Evolutionary conservation across 1,284 basidiomycete genomes (phyloP).

Genomic region (Malassezia caprae): DNA sequence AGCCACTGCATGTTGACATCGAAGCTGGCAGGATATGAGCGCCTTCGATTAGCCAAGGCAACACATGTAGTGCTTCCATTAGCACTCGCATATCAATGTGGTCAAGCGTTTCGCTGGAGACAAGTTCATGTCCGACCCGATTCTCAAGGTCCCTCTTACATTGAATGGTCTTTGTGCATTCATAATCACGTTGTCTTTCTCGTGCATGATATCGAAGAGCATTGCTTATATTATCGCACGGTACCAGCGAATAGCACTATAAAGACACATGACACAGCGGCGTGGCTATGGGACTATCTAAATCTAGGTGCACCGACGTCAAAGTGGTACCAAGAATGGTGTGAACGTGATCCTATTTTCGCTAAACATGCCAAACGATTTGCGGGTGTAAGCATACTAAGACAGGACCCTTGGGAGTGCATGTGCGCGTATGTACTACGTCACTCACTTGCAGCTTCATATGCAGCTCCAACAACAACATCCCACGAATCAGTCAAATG

Average conservation of each 20-base stretch:
- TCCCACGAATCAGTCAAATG: slow-evolving; percentile 46
- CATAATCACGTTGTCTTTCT: slow-evolving; percentile 42
- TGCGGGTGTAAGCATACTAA: slow-evolving; percentile 59
- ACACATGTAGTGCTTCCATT: slow-evolving; percentile 33
- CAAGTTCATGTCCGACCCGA: slow-evolving; percentile 23
- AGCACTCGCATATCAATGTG: slow-evolving; percentile 43
- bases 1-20: not conserved
- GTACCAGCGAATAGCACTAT: slow-evolving; percentile 15
- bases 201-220: slow-evolving; percentile 31
- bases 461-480: slow-evolving; percentile 96
- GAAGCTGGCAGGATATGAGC: slow-evolving; percentile 6
- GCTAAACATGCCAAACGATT: slow-evolving; percentile 57
- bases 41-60: not conserved
- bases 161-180: slow-evolving; percentile 43
- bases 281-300: slow-evolving; percentile 79
- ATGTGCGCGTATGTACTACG: slow-evolving; percentile 25
- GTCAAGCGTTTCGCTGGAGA: slow-evolving; percentile 46
- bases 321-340: slow-evolving; percentile 71
- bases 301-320: slow-evolving; percentile 68
- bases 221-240: slow-evolving; percentile 34
- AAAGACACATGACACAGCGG: slow-evolving; percentile 52
- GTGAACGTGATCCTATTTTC: slow-evolving; percentile 64
- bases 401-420: slow-evolving; percentile 81
- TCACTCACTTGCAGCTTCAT: slow-evolving; percentile 60
- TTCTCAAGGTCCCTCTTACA: not conserved